Percentiles rank a stretch among this genome's conserved stretches.
phyloP scores from a whole-genome alignment of 1,284 basidiomycete species.

The Ceratobasidium sp. region DNA sequence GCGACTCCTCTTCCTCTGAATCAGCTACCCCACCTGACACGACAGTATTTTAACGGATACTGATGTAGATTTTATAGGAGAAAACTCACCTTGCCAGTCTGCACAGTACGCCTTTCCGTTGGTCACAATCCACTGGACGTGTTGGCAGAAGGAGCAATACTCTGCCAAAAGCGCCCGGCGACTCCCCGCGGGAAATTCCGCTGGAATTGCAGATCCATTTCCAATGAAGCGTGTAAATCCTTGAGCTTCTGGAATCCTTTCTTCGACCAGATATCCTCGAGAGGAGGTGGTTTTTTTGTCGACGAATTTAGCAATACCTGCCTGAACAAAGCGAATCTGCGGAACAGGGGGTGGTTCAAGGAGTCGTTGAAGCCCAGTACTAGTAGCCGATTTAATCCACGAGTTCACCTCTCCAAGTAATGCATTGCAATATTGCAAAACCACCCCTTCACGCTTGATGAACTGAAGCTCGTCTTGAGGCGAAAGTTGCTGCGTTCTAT shows the following conservation, averaged over 20 bases:
- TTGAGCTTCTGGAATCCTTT: not conserved
- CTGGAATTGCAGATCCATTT: not conserved
- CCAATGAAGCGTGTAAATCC: not conserved
- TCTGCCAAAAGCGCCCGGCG: not conserved
- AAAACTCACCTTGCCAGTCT: not conserved
- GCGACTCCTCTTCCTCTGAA: not conserved
- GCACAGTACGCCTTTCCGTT: not conserved
- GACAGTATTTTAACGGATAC: not conserved
- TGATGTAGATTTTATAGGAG: no score
- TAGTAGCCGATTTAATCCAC: no score
- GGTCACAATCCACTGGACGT: not conserved
- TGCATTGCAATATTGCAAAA: no score
- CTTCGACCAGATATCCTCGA: not conserved
- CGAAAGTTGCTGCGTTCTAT: no score
- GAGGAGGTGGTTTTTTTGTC: no score
- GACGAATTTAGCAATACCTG: not conserved
- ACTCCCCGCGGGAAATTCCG: not conserved
- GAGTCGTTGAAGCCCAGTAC: no score
- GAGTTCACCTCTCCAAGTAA: no score
- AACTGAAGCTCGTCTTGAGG: no score
- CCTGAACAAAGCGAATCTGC: not conserved
- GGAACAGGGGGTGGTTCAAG: no score
- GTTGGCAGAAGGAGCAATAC: not conserved
- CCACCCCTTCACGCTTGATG: no score
- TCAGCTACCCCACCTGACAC: not conserved